Base-by-base conservation (phyloP, 345 rosid species). In the Capsella bursapastoris region DNA sequence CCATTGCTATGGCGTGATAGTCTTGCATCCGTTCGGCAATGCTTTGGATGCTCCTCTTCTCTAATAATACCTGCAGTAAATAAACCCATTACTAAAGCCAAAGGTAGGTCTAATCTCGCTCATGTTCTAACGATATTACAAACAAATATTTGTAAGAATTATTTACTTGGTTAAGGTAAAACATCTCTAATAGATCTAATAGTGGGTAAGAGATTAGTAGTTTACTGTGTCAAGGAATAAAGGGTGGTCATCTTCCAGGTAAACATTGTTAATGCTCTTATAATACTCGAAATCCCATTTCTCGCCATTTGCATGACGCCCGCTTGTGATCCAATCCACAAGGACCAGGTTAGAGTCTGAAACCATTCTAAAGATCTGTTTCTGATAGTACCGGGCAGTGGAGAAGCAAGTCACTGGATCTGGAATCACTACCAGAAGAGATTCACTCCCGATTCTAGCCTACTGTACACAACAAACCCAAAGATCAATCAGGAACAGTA, bases 321-420 rank as follows among this genome's bases (percentile, higher is more conserved):
- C 99, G 48, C 97, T 92, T 35, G 99, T 95, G 75, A 92, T 84
- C 97, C 97, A 95, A 79, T 95, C 97, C 13, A 95, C 96, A 72
- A 92, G 65, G 32, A 92, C 86, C 62, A 95, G 83, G 76, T 74
- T 92, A 6, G 97, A 89, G 74, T 87, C 90, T 1, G 88, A 75
- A 72, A 59, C 70, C 67, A 90, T 81, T 76, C 83, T 84, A 70
- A 95, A 95, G 29, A 84, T 77, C 82, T 95, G 97, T 75, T 95
- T 89, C 82, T 95, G 97, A 71, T 75, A 86, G 80, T 90, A 95
- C 65, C 93, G 89, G 3, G 97, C 91, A 2, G 90, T 86, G 64
- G 97, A 87, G 84, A 92, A 92, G 71, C 97, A 95, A 7, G 99
- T 92, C 59, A 95, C 96, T 15, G 96, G 97, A 81, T 92, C 96